Evolutionary conservation across 2,329 filamentous ascomycete species (phyloP), one percentile per base, ranked within the genome.

Genomic region (Colletotrichum musae): DNA sequence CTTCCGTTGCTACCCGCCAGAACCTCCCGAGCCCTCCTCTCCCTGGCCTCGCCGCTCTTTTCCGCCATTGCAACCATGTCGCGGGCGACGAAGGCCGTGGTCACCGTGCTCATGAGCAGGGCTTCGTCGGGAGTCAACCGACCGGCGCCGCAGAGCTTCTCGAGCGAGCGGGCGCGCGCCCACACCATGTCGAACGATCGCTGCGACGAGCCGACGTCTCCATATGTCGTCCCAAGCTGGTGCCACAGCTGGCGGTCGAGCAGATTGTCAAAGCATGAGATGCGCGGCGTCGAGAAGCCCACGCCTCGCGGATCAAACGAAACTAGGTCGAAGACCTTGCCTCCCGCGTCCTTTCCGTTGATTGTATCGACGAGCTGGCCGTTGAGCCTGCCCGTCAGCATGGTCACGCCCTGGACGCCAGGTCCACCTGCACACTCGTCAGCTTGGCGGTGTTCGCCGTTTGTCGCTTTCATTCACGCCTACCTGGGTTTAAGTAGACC

Each of bases 291-390:
- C 41, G 63, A 54, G 21, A 61, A 54, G 15, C 57, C 63, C n/a
- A 86, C 75, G 4, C 84, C 84, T 5, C 84, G 82, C 0, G 84
- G 83, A 70, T 86, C 84, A 59, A 86, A 87, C 0, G 79, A 79
- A 1, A 87, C 64, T 0, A 87, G 72, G 69, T 87, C 83, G 63
- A 84, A 84, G 1, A 75, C 77, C 50, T 85, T 83, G 10, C 84
- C 84, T 0, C 24, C 47, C 6, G 54, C 3, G 15, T 51, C 47
- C 7, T 59, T n/a, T 16, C 54, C 36, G 16, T 64, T 59, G 53
- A 64, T 36, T 21, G 54, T 12, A 2, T 36, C 16, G 10, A 13
- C 36, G 6, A 64, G 45, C 13, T 59, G 53, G 9, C 18, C n/a
- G 15, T 52, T 52, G 26, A 21, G 32, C 13, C 5, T 13, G 7